These are phyloP conservation scores for Peterozyma xylosa DNA, from an alignment of 805 yeast genomes.

Conservation along the genomic window DNA sequence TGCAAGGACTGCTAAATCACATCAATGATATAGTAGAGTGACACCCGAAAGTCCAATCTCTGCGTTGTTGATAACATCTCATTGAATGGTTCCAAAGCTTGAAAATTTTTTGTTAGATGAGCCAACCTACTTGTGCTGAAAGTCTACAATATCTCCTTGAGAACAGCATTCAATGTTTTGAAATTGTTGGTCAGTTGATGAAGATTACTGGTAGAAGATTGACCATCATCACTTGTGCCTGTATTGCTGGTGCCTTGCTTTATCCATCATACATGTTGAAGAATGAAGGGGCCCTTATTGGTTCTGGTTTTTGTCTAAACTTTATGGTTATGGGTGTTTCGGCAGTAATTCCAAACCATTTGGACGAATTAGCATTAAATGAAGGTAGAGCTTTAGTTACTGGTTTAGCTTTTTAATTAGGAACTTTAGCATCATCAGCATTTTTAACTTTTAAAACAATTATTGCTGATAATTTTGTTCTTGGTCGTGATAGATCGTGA, in stretches of 20 bases:
- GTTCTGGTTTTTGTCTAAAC: conserved; percentile 55
- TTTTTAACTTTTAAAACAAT: conserved; percentile 60
- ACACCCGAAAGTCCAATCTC: no score
- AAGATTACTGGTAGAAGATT: conserved; percentile 34
- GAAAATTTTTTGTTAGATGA: no score
- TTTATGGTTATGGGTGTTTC: conserved; percentile 63
- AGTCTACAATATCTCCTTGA: no score
- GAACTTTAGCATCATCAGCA: conserved; percentile 61
- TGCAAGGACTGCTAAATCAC: no score
- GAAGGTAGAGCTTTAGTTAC: conserved; percentile 54
- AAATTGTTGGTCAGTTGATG: conserved; percentile 18
- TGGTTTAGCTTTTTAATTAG: conserved; percentile 61
- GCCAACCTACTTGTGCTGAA: no score
- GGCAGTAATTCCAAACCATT: conserved; percentile 60
- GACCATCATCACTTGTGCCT: conserved; percentile 41
- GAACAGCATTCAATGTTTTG: conserved; percentile 16
- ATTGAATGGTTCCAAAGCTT: no score
- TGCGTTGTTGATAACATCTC: no score
- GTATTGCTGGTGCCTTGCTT: conserved; percentile 50
- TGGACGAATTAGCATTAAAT: conserved; percentile 55
- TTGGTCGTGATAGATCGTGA: conserved; percentile 18
- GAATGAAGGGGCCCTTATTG: conserved; percentile 40
- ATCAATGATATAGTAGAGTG: no score
- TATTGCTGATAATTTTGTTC: conserved; percentile 50
- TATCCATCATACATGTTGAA: conserved; percentile 53